These are phyloP conservation scores for Stagonosporopsis tanaceti DNA, from an alignment of 2,329 filamentous ascomycete genomes.

Conservation along the genomic window DNA sequence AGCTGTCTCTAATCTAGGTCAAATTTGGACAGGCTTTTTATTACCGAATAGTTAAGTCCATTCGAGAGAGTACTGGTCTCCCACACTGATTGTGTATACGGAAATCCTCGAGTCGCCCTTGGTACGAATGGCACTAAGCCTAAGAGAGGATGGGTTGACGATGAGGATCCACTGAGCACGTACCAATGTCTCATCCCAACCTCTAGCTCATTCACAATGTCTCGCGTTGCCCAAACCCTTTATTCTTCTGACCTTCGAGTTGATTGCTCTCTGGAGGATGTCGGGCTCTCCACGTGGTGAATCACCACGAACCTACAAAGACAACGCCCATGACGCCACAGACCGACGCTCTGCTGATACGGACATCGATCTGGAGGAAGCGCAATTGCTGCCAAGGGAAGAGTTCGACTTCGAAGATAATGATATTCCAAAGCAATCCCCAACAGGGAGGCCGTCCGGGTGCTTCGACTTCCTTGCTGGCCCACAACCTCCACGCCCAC, in stretches of 20 bases:
- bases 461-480: conserved; percentile 50
- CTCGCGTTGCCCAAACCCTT: conserved; percentile 1
- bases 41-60: neutral
- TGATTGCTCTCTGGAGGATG: neutral
- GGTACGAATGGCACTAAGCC: neutral
- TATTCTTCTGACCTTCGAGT: neutral
- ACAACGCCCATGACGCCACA: conserved; percentile 19
- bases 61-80: too few species aligned
- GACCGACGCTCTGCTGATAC: conserved; percentile 14
- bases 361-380: conserved; percentile 37
- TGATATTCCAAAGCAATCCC: conserved; percentile 3
- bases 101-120: neutral
- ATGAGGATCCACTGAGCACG: conserved; percentile 11
- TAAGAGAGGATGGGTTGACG: neutral
- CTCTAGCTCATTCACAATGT: conserved; percentile 8
- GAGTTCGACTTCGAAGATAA: conserved; percentile 39
- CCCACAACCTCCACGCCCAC: conserved; percentile 53
- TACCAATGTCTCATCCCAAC: conserved; percentile 15
- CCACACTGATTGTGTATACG: too few species aligned
- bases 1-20: neutral
- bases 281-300: neutral
- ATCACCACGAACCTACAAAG: conserved; percentile 2
- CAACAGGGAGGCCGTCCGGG: conserved; percentile 6
- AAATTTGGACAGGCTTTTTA: neutral
- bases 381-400: conserved; percentile 36